Conservation (phyloP, 176 grass and related monocot genomes). For the Ananas comosus region DNA sequence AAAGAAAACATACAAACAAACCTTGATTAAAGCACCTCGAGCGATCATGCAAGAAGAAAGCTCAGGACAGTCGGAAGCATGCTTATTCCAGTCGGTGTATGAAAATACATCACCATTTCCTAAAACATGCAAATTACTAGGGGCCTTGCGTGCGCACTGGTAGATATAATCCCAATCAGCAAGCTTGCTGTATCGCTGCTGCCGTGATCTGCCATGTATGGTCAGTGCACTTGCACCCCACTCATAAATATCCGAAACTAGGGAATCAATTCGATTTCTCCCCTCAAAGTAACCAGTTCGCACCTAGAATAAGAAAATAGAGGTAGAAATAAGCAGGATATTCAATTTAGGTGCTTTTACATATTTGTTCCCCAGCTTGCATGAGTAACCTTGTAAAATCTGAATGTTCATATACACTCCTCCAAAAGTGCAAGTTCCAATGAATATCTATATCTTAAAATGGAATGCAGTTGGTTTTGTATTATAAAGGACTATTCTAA, state of each 20-base stretch:
- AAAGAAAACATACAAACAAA: conserved; percentile 15
- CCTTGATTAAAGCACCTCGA: conserved; percentile 84
- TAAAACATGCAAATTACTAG: conserved; percentile 59
- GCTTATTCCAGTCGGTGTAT: conserved; percentile 69
- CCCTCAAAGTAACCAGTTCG: conserved; percentile 94
- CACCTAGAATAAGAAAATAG: conserved; percentile 38
- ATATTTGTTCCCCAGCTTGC: too few species aligned
- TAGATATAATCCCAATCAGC: conserved; percentile 96
- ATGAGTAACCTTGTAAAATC: too few species aligned
- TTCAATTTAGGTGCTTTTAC: not conserved
- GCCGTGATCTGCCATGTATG: conserved; percentile 83
- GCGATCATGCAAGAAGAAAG: conserved; percentile 82
- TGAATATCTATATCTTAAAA: too few species aligned
- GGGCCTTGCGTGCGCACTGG: conserved; percentile 73
- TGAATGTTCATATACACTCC: too few species aligned
- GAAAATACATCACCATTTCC: conserved; percentile 96
- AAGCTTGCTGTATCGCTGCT: conserved; percentile 93
- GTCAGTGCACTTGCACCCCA: conserved; percentile 80
- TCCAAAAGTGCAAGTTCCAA: too few species aligned
- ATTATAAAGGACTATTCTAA: too few species aligned
- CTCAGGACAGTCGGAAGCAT: conserved; percentile 40
- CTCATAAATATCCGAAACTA: conserved; percentile 66
- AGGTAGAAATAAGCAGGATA: conserved; percentile 4
- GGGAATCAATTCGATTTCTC: conserved; percentile 81
- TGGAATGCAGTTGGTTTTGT: too few species aligned